These are phyloP conservation scores for Penicillium sp. DNA, from an alignment of 2,329 filamentous ascomycete genomes.

Conservation along the genomic window DNA sequence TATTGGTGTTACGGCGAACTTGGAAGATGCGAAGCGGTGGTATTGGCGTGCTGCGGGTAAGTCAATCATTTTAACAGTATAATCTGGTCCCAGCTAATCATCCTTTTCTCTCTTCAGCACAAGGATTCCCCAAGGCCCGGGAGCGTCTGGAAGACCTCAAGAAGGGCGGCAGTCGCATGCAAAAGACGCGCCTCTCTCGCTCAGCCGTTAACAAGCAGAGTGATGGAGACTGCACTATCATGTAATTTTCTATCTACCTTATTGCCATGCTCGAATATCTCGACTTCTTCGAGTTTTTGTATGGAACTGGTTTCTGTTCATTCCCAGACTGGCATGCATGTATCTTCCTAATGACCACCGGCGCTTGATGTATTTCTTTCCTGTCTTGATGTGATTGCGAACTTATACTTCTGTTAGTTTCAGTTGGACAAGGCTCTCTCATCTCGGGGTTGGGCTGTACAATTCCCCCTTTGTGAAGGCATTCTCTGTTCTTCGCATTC, in stretches of 20 bases:
- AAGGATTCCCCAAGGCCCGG: conserved; percentile 91
- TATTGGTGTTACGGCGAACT: conserved; percentile 81
- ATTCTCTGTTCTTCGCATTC: conserved; percentile 1
- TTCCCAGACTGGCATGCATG: conserved; percentile 17
- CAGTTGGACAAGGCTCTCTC: not conserved
- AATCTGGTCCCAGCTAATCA: conserved; percentile 12
- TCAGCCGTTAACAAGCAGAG: conserved; percentile 84
- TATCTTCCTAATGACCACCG: conserved; percentile 25
- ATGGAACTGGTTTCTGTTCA: conserved; percentile 14
- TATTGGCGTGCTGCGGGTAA: conserved; percentile 96
- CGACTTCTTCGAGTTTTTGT: not conserved
- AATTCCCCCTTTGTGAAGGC: conserved; percentile 14
- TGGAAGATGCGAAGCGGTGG: conserved; percentile 97
- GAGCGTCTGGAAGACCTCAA: conserved; percentile 93
- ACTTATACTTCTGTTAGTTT: not conserved
- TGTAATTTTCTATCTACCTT: conserved; percentile 39
- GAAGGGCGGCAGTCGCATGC: conserved; percentile 72
- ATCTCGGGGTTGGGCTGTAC: conserved; percentile 21
- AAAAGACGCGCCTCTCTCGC: conserved; percentile 79
- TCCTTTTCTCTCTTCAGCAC: conserved; percentile 61
- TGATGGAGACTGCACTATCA: conserved; percentile 77
- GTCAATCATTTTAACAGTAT: conserved; percentile 47
- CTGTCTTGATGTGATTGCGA: conserved; percentile 3
- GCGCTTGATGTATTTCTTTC: conserved; percentile 21
- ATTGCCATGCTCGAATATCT: conserved; percentile 11